Conservation (phyloP, 1,284 basidiomycete genomes). For the Caloboletus firmus region DNA sequence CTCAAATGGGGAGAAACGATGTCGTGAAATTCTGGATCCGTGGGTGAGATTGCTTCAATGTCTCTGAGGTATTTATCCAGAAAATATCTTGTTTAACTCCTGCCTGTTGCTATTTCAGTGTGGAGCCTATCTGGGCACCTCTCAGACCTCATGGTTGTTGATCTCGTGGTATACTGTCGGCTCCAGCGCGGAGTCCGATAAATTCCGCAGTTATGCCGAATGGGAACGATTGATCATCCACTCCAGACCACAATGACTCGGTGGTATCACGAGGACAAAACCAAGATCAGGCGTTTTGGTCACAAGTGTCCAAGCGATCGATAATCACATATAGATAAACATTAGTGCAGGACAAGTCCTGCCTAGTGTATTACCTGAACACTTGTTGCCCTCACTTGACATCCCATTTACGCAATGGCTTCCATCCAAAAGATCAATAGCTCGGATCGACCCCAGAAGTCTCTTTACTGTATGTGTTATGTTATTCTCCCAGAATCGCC, state of each 20-base stretch:
- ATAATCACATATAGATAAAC: slow-evolving; percentile 8
- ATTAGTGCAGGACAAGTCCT: not conserved
- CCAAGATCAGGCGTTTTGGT: not conserved
- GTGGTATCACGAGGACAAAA: not conserved
- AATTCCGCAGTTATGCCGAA: not conserved
- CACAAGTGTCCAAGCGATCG: not conserved
- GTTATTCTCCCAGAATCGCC: not conserved
- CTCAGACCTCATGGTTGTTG: slow-evolving; percentile 1
- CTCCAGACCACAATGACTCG: not conserved
- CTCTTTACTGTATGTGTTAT: slow-evolving; percentile 48
- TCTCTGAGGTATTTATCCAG: slow-evolving; percentile 2
- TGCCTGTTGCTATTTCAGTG: slow-evolving; percentile 10
- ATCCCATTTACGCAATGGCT: slow-evolving; percentile 34
- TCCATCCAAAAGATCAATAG: slow-evolving; percentile 53
- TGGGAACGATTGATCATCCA: not conserved
- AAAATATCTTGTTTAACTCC: not conserved
- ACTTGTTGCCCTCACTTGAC: not conserved
- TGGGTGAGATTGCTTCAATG: slow-evolving; percentile 14
- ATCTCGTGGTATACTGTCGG: not conserved
- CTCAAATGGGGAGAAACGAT: not conserved
- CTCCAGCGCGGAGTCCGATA: not conserved
- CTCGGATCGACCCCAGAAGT: slow-evolving; percentile 40
- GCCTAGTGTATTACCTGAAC: not conserved
- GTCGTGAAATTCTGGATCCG: not conserved
- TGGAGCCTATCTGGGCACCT: not conserved